Evolutionary conservation across 305 asterid species (phyloP).

Genomic region (Plantago lanceolata): DNA sequence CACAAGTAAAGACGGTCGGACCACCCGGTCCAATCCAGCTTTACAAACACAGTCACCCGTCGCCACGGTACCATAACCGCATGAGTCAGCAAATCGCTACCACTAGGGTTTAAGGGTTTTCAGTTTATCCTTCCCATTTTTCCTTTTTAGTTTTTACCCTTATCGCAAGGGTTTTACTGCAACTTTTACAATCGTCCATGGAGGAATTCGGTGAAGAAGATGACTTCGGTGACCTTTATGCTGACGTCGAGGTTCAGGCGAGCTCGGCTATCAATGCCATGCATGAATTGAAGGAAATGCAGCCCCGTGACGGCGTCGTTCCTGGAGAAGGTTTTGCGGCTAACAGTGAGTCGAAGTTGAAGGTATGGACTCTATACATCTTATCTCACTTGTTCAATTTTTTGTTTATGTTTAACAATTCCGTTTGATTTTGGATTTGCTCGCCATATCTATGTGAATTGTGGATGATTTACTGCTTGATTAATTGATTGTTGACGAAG

Average conservation of each 20-base stretch:
- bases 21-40: too few species aligned
- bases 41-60: too few species aligned
- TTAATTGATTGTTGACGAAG: too few species aligned
- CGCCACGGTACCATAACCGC: too few species aligned
- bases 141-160: not conserved
- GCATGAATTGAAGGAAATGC: constrained; percentile 28
- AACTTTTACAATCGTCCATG: constrained; percentile 25
- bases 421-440: not conserved
- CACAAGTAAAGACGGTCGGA: too few species aligned
- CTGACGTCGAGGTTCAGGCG: constrained; percentile 55
- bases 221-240: constrained; percentile 62
- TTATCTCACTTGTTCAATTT: not conserved
- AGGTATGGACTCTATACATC: too few species aligned
- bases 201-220: constrained; percentile 43
- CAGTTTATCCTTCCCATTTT: too few species aligned
- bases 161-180: constrained; percentile 24
- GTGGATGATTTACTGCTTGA: not conserved
- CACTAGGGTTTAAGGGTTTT: constrained; percentile 27
- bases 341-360: too few species aligned
- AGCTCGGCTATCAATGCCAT: constrained; percentile 43
- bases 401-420: not conserved
- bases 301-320: constrained; percentile 12
- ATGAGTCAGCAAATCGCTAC: constrained; percentile 11
- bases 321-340: not conserved
- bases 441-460: not conserved